Percentiles rank a stretch among this genome's conserved stretches.
phyloP scores from a whole-genome alignment of 108 stramenopile species.

The Pseudonitzschia multiseries region DNA sequence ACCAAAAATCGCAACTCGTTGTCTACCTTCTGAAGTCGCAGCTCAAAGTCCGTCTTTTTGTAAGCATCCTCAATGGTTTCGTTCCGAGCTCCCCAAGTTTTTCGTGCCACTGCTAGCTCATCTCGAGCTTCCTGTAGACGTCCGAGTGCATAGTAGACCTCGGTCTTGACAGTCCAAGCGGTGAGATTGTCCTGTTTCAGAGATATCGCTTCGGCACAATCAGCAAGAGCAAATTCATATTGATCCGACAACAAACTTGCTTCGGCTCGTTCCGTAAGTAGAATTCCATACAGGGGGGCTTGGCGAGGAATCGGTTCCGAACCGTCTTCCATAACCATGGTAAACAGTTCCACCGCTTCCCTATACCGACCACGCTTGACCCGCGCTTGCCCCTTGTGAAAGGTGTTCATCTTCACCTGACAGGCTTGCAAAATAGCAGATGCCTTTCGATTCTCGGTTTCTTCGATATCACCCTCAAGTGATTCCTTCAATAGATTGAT shows the following conservation, averaged over 20 bases:
- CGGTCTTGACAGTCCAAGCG: slow-evolving; percentile 53
- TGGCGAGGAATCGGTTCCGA: slow-evolving; percentile 24
- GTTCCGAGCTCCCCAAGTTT: slow-evolving; percentile 49
- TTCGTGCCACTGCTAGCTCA: slow-evolving; percentile 43
- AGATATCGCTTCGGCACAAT: slow-evolving; percentile 43
- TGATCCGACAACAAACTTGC: slow-evolving; percentile 36
- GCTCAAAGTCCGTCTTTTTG: slow-evolving; percentile 51
- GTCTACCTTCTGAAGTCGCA: slow-evolving; percentile 44
- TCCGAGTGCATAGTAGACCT: slow-evolving; percentile 44
- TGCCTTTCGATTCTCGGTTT: slow-evolving; percentile 26
- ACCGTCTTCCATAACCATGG: slow-evolving; percentile 36
- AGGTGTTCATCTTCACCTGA: slow-evolving; percentile 22
- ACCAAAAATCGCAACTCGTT: slow-evolving; percentile 39
- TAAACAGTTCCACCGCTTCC: slow-evolving; percentile 46
- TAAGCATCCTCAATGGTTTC: slow-evolving; percentile 50
- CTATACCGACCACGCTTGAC: slow-evolving; percentile 44
- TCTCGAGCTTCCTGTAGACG: slow-evolving; percentile 44
- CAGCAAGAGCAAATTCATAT: slow-evolving; percentile 40
- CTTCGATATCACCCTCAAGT: slow-evolving; percentile 29
- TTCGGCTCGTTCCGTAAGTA: slow-evolving; percentile 52
- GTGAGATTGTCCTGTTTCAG: slow-evolving; percentile 40
- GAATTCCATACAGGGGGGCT: slow-evolving; percentile 37
- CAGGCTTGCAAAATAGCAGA: slow-evolving; percentile 31
- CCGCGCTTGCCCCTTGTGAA: slow-evolving; percentile 42
- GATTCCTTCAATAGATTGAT: slow-evolving; percentile 40